phyloP scores from a whole-genome alignment of 2,329 filamentous ascomycete genomes.

The Cytospora mali region DNA sequence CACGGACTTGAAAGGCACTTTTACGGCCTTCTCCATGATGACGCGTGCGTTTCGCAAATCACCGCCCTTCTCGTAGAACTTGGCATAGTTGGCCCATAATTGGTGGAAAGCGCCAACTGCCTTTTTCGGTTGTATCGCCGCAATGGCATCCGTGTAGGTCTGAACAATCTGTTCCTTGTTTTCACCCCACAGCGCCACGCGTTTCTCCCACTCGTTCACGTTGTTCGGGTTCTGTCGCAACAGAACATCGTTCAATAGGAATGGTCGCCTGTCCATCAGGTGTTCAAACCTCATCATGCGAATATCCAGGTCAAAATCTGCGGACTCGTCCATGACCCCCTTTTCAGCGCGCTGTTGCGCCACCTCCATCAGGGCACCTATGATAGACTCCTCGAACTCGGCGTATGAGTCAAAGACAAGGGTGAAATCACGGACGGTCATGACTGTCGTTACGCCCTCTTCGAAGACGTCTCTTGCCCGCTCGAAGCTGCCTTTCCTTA shows the following conservation, averaged over 20 bases:
- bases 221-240: constrained; percentile 95
- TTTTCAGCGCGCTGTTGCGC: constrained; percentile 80
- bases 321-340: constrained; percentile 74
- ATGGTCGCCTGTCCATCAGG: constrained; percentile 94
- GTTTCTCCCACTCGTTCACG: constrained; percentile 95
- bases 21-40: constrained; percentile 97
- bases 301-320: constrained; percentile 93
- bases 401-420: constrained; percentile 95
- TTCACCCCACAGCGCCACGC: constrained; percentile 92
- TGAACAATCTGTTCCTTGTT: constrained; percentile 90
- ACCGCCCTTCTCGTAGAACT: constrained; percentile 89
- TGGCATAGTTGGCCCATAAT: constrained; percentile 95
- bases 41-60: constrained; percentile 83
- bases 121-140: constrained; percentile 90
- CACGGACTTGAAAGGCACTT: constrained; percentile 98
- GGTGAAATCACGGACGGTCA: constrained; percentile 97
- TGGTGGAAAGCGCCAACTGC: constrained; percentile 92
- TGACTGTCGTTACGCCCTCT: constrained; percentile 94
- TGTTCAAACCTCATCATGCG: constrained; percentile 98
- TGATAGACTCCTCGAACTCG: constrained; percentile 96
- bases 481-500: constrained; percentile 89
- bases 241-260: constrained; percentile 93
- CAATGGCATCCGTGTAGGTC: constrained; percentile 93
- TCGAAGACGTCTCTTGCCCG: constrained; percentile 91
- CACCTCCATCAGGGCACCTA: constrained; percentile 86